Conservation (phyloP, 306 rosid genomes). For the Calophaca sinica region DNA sequence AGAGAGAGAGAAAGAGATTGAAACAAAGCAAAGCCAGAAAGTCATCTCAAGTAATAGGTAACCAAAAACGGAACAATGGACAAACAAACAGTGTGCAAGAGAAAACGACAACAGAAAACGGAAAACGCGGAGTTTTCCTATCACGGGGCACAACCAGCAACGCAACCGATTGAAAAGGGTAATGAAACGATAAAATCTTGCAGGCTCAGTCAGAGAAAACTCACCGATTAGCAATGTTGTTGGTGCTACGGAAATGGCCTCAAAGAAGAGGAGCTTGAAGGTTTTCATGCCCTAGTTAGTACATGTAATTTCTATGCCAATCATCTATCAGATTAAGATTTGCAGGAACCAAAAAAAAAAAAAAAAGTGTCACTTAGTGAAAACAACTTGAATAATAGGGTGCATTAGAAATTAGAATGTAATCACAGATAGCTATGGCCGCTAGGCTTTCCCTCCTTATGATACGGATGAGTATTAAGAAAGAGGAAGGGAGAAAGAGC, state of each 20-base stretch:
- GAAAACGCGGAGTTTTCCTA: background rate
- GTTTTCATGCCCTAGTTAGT: slow-evolving; percentile 90
- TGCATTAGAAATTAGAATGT: slow-evolving; percentile 36
- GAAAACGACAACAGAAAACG: slow-evolving; percentile 40
- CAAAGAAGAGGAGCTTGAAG: slow-evolving; percentile 53
- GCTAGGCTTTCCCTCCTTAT: slow-evolving; percentile 34
- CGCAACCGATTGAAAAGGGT: slow-evolving; percentile 45
- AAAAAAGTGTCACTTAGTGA: slow-evolving; percentile 44
- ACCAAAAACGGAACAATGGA: slow-evolving; percentile 44
- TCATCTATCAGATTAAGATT: slow-evolving; percentile 54
- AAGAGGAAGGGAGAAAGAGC: background rate
- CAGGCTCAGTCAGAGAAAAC: slow-evolving; percentile 41
- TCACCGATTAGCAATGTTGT: slow-evolving; percentile 80
- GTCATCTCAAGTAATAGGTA: slow-evolving; percentile 29
- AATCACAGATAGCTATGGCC: slow-evolving; percentile 10
- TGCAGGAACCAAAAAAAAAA: slow-evolving; percentile 8
- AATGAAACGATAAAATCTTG: slow-evolving; percentile 33
- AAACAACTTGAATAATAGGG: slow-evolving; percentile 38
- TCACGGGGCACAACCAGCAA: slow-evolving; percentile 21
- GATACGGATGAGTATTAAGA: slow-evolving; percentile 1
- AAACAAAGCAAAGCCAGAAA: slow-evolving; percentile 40
- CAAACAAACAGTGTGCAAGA: slow-evolving; percentile 33
- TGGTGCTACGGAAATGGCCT: slow-evolving; percentile 64
- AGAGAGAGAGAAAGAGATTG: background rate
- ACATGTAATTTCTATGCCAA: slow-evolving; percentile 52